Evolutionary conservation across 116 monocot genomes (phyloP).

Genomic region (Dioscorea cayenensis): DNA sequence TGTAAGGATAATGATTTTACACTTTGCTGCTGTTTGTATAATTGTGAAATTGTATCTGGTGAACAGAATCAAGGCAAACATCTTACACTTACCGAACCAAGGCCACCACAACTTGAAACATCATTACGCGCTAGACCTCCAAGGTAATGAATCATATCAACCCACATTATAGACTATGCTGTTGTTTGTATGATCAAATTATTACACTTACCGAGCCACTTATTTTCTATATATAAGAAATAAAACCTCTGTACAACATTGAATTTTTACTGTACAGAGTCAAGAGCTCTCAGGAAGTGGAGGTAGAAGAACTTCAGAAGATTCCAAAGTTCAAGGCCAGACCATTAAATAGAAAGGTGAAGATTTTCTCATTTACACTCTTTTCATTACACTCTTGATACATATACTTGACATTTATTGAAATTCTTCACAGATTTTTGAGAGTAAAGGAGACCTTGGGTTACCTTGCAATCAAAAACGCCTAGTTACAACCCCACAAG

Average conservation of each 20-base stretch:
- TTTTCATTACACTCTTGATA: neutral
- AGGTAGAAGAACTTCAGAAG: slow-evolving; percentile 71
- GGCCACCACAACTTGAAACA: slow-evolving; percentile 67
- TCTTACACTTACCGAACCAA: slow-evolving; percentile 57
- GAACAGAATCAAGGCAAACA: slow-evolving; percentile 38
- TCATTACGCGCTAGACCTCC: slow-evolving; percentile 61
- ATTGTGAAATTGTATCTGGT: neutral
- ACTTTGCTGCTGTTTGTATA: neutral
- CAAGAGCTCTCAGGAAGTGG: slow-evolving; percentile 74
- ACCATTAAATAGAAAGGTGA: slow-evolving; percentile 82
- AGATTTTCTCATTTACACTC: neutral
- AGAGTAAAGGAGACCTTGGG: slow-evolving; percentile 56
- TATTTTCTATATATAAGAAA: no score
- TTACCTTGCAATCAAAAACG: slow-evolving; percentile 35
- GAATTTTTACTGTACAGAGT: slow-evolving; percentile 26
- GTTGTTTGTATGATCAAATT: no score
- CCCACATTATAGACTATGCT: no score
- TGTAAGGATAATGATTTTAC: neutral
- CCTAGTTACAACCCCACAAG: slow-evolving; percentile 62
- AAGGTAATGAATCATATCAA: slow-evolving; percentile 23
- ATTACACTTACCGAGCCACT: no score
- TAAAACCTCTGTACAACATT: no score
- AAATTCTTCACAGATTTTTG: slow-evolving; percentile 56
- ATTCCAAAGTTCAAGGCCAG: slow-evolving; percentile 91
- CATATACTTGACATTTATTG: neutral